Evolutionary conservation across 139 green algal species (phyloP).

Genomic region (Desmodesmus armatus): DNA sequence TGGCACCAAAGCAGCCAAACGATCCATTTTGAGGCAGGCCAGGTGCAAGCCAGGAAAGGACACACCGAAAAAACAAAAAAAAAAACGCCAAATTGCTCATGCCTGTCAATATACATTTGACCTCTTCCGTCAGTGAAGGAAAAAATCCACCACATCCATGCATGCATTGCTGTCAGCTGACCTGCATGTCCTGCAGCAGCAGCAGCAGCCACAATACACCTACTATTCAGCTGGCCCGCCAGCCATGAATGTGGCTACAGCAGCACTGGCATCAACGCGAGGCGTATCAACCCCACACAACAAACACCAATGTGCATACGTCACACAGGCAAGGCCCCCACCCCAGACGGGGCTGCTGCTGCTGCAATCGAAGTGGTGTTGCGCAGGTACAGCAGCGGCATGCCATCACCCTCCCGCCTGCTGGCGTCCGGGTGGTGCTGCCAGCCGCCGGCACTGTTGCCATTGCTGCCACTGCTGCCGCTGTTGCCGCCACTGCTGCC

Average conservation of each 20-base stretch:
- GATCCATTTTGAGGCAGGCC: too few species aligned
- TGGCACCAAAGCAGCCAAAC: too few species aligned
- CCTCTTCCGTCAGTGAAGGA: too few species aligned
- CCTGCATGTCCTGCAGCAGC: background rate
- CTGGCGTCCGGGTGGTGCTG: background rate
- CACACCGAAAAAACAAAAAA: too few species aligned
- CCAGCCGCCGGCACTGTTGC: background rate
- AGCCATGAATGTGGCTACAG: background rate
- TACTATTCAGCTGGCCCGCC: too few species aligned
- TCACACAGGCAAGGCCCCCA: background rate
- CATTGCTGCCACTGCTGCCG: background rate
- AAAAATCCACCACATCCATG: too few species aligned
- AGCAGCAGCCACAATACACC: too few species aligned
- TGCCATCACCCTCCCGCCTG: conserved; percentile 1
- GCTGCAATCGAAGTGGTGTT: too few species aligned
- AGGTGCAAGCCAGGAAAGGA: too few species aligned
- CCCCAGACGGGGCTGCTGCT: too few species aligned
- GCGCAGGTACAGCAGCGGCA: conserved; percentile 7
- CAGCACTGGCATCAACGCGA: background rate
- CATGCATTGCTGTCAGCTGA: background rate
- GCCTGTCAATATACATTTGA: too few species aligned
- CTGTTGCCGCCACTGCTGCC: background rate
- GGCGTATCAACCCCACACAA: background rate
- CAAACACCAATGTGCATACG: background rate
- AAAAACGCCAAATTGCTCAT: too few species aligned